These are phyloP conservation scores for Mycosarcoma mackinlayi DNA, from an alignment of 1,284 basidiomycete genomes.

Conservation along the genomic window DNA sequence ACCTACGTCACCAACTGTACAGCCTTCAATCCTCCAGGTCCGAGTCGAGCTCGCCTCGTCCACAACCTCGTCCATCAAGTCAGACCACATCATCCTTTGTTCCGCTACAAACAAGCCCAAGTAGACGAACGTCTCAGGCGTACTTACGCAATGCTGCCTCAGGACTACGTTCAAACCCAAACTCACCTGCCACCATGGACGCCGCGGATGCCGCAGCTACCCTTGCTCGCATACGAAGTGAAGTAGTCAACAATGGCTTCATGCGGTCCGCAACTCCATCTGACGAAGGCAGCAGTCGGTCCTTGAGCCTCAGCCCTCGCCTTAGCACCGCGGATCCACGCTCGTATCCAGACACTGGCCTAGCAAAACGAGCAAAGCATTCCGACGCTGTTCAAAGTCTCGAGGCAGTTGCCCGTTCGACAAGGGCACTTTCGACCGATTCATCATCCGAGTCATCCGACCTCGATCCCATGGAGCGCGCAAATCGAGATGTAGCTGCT, in stretches of 20 bases:
- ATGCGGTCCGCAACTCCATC: not conserved
- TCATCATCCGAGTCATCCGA: slow-evolving; percentile 8
- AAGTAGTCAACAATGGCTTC: not conserved
- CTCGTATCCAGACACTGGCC: not conserved
- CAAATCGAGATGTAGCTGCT: slow-evolving; percentile 3
- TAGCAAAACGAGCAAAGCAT: not conserved
- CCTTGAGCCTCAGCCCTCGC: not conserved
- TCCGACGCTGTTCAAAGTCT: not conserved
- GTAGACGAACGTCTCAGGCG: not conserved
- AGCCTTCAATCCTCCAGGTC: not conserved
- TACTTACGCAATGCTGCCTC: not conserved
- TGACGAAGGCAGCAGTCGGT: not conserved
- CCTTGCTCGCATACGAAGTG: slow-evolving; percentile 1
- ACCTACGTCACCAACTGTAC: not conserved
- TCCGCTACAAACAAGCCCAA: not conserved
- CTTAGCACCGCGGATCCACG: not conserved
- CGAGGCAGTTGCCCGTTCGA: not conserved
- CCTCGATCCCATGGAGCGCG: slow-evolving; percentile 5
- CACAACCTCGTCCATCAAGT: not conserved
- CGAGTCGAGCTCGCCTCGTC: not conserved
- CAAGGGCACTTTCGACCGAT: not conserved
- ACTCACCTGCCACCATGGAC: not conserved
- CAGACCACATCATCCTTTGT: too few species aligned
- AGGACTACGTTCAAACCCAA: not conserved
- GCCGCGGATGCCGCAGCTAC: not conserved